Conservation (phyloP, 129 eudicot genomes). For the Lonicera japonica region DNA sequence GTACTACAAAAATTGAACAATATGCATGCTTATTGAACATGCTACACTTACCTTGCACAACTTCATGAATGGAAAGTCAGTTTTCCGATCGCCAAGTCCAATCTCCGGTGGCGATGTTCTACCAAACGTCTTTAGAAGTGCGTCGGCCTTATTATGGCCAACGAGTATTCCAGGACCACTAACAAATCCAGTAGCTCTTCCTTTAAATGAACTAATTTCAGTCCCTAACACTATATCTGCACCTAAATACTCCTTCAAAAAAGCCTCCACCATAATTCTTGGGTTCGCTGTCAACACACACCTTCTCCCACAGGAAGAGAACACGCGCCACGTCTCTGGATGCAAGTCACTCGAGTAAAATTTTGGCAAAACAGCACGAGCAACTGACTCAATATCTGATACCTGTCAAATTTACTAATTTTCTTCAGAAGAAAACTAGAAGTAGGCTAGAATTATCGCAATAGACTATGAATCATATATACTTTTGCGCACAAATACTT, state of each 20-base stretch:
- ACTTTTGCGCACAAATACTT: too few species aligned
- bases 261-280: slow-evolving; percentile 27
- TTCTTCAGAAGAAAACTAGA: too few species aligned
- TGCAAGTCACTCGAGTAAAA: slow-evolving; percentile 27
- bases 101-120: slow-evolving; percentile 24
- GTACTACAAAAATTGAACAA: too few species aligned
- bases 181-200: slow-evolving; percentile 60
- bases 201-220: slow-evolving; percentile 37
- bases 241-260: slow-evolving; percentile 32
- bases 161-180: slow-evolving; percentile 46
- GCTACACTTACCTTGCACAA: slow-evolving; percentile 62
- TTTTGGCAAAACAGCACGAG: slow-evolving; percentile 30
- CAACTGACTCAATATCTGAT: slow-evolving; percentile 27
- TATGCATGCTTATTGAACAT: too few species aligned
- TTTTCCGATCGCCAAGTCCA: slow-evolving; percentile 59
- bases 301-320: slow-evolving; percentile 25
- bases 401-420: too few species aligned
- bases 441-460: too few species aligned
- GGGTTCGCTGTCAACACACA: slow-evolving; percentile 30
- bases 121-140: slow-evolving; percentile 38
- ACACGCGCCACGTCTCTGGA: slow-evolving; percentile 31
- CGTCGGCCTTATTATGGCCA: slow-evolving; percentile 48
- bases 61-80: slow-evolving; percentile 59
- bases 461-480: too few species aligned
- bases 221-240: slow-evolving; percentile 67